phyloP scores from a whole-genome alignment of 2,329 filamentous ascomycete species.

The Fonsecaea pedrosoi region DNA sequence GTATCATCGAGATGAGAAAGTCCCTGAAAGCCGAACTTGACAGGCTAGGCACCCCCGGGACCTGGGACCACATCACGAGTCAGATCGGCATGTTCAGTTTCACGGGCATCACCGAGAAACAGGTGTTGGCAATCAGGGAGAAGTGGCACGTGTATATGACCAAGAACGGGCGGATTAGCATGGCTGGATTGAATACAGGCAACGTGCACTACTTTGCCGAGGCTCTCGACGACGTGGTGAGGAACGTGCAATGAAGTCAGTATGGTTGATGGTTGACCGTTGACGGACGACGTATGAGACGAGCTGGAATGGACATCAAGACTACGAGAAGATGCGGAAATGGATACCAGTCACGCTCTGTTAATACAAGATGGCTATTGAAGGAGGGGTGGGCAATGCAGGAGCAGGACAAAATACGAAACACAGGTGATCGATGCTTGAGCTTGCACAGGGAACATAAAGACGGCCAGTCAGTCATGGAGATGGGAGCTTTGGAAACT shows the following conservation, averaged over 20 bases:
- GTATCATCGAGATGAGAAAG: slow-evolving; percentile 90
- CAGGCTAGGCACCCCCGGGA: slow-evolving; percentile 81
- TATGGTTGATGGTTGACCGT: neutral
- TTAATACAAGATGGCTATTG: neutral
- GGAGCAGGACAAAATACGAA: neutral
- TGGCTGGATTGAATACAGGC: slow-evolving; percentile 93
- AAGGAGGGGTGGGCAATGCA: neutral
- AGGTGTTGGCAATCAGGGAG: slow-evolving; percentile 55
- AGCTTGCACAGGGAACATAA: too few species aligned
- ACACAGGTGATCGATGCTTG: neutral
- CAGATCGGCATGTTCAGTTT: slow-evolving; percentile 99
- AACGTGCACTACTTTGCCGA: slow-evolving; percentile 94
- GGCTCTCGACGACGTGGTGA: slow-evolving; percentile 83
- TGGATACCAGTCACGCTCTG: neutral
- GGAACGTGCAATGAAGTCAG: slow-evolving; percentile 29
- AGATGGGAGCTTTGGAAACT: too few species aligned
- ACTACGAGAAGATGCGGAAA: neutral
- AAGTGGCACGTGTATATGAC: slow-evolving; percentile 67
- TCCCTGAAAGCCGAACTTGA: slow-evolving; percentile 80
- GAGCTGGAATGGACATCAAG: neutral
- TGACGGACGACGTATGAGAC: neutral
- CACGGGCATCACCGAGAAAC: slow-evolving; percentile 58
- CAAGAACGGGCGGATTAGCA: slow-evolving; percentile 97
- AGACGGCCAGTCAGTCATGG: too few species aligned
- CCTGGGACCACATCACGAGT: slow-evolving; percentile 96